Evolutionary conservation across 352 stramenopile species (phyloP).

Genomic region (Phytophthora melonis): DNA sequence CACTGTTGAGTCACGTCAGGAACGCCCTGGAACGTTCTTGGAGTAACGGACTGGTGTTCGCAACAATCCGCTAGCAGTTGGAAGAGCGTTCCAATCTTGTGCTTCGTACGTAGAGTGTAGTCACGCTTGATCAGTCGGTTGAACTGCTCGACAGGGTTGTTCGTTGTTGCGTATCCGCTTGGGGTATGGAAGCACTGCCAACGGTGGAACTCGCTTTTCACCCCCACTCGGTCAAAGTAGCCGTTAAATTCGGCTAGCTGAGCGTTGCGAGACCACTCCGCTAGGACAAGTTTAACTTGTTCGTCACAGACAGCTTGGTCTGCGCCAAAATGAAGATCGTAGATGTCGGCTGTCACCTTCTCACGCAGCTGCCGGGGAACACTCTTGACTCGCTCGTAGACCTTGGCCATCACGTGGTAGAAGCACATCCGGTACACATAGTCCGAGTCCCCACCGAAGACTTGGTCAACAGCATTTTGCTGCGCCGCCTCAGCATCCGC

Average conservation of each 20-base stretch:
- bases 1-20: background rate
- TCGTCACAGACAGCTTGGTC: background rate
- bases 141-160: background rate
- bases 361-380: background rate
- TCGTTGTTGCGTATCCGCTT: background rate
- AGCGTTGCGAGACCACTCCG: background rate
- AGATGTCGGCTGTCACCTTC: conserved; percentile 6
- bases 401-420: conserved; percentile 23
- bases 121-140: conserved; percentile 2
- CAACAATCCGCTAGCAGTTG: conserved; percentile 1
- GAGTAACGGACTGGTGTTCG: background rate
- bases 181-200: background rate
- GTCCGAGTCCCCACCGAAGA: background rate
- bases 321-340: conserved; percentile 14
- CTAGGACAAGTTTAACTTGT: background rate
- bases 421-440: conserved; percentile 25
- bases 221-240: background rate
- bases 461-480: conserved; percentile 9
- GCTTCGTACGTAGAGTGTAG: no score
- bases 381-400: background rate
- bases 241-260: background rate
- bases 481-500: conserved; percentile 13
- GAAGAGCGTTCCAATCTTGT: conserved; percentile 1
- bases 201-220: background rate
- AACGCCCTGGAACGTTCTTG: background rate